Conservation (phyloP, 2,329 filamentous ascomycete species). For the Balansia obtecta region DNA sequence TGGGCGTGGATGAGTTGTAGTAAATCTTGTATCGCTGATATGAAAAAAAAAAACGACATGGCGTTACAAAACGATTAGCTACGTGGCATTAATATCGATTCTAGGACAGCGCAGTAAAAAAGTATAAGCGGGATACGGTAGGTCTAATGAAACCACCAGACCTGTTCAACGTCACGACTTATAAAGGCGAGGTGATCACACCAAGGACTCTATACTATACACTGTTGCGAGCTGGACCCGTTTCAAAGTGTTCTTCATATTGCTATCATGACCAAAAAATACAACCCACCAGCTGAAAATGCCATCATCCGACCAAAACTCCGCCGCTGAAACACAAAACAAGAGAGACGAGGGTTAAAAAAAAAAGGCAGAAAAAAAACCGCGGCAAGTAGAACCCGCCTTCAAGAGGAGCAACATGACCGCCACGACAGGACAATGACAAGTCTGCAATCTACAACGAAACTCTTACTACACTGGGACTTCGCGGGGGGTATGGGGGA, state of each 20-base stretch:
- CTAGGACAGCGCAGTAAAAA: not conserved
- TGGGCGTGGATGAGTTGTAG: no score
- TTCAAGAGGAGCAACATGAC: not conserved
- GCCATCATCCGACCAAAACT: slow-evolving; percentile 18
- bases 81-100: no score
- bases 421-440: not conserved
- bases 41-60: no score
- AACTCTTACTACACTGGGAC: no score
- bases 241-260: not conserved
- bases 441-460: no score
- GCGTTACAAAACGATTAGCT: not conserved
- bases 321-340: slow-evolving; percentile 18
- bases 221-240: not conserved
- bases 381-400: slow-evolving; percentile 15
- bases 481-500: no score
- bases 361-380: slow-evolving; percentile 6
- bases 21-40: no score
- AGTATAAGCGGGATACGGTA: not conserved
- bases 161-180: no score
- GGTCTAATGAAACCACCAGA: no score
- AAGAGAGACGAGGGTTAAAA: slow-evolving; percentile 9
- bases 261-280: not conserved
- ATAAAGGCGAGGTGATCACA: no score
- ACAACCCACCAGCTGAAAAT: slow-evolving; percentile 15
- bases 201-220: no score